Conservation (phyloP, 2,329 filamentous ascomycete species). For the Sporothrix dimorphospora region DNA sequence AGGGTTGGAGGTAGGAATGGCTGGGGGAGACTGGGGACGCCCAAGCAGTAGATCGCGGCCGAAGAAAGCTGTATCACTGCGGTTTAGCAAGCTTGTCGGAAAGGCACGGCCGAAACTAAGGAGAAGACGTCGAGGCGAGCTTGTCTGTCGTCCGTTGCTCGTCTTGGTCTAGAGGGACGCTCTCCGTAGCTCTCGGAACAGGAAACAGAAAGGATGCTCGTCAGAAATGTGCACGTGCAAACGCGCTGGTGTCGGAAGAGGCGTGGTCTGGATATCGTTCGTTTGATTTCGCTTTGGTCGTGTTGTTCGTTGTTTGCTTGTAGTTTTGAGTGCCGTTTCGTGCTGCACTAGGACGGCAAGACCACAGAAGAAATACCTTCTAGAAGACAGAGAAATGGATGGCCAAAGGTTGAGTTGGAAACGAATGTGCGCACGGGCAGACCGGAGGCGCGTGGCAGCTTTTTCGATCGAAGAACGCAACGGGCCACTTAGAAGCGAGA, state of each 20-base stretch:
- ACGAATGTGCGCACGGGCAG: neutral
- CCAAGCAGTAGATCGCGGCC: constrained; percentile 4
- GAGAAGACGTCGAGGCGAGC: neutral
- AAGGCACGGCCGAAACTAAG: neutral
- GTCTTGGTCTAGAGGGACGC: neutral
- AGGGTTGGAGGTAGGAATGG: neutral
- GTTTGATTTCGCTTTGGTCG: neutral
- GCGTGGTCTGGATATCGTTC: neutral
- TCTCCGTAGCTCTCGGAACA: neutral
- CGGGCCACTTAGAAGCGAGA: neutral
- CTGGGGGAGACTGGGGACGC: neutral
- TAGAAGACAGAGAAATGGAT: neutral
- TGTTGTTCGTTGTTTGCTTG: neutral
- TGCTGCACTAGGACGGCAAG: neutral
- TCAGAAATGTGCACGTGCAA: neutral
- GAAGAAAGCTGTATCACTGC: neutral
- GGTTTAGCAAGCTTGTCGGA: neutral
- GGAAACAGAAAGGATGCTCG: too few species aligned
- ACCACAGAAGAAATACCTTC: neutral
- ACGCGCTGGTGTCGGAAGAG: neutral
- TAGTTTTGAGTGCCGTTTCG: neutral
- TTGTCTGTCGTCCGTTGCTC: neutral
- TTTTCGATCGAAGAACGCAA: neutral
- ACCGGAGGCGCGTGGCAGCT: neutral
- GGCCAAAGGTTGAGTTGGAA: neutral